Conservation (phyloP, 768 basidiomycete genomes). For the Panaeolus cyanescens region DNA sequence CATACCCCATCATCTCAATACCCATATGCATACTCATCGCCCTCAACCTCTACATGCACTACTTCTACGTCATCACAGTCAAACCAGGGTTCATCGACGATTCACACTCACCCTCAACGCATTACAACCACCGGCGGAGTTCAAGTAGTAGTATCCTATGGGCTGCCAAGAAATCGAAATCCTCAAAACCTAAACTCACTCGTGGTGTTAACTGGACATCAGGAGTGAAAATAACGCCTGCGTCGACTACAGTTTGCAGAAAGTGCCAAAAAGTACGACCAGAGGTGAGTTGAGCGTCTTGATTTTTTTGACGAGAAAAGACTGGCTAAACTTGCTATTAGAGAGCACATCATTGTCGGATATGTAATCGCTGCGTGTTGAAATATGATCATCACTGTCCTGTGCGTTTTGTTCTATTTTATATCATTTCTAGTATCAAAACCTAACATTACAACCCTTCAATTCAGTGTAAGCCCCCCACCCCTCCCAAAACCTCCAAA, state of each 20-base stretch:
- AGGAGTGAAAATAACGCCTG: constrained; percentile 53
- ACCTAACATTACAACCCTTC: background rate
- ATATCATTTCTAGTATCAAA: background rate
- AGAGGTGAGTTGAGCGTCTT: constrained; percentile 68
- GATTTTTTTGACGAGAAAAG: too few relatives aligned
- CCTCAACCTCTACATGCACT: constrained; percentile 77
- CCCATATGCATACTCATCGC: constrained; percentile 78
- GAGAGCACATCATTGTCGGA: constrained; percentile 92
- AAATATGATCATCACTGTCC: constrained; percentile 94
- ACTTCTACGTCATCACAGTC: constrained; percentile 82
- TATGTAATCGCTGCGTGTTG: constrained; percentile 88
- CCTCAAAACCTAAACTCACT: constrained; percentile 28
- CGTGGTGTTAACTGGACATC: constrained; percentile 53
- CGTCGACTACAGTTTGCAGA: constrained; percentile 59
- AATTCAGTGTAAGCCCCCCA: constrained; percentile 27
- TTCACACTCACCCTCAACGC: background rate
- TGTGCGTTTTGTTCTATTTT: constrained; percentile 48
- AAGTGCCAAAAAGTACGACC: constrained; percentile 73
- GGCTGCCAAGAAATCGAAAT: constrained; percentile 45
- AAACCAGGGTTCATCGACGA: constrained; percentile 81
- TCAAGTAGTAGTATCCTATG: constrained; percentile 48
- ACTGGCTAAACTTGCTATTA: too few relatives aligned
- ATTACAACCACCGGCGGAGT: constrained; percentile 35
- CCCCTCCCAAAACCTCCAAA: background rate
- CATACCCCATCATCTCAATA: constrained; percentile 56